Evolutionary conservation across 108 stramenopile genomes (phyloP), one percentile per base, ranked within the genome.

Genomic region (Schizochytrium sp.): DNA sequence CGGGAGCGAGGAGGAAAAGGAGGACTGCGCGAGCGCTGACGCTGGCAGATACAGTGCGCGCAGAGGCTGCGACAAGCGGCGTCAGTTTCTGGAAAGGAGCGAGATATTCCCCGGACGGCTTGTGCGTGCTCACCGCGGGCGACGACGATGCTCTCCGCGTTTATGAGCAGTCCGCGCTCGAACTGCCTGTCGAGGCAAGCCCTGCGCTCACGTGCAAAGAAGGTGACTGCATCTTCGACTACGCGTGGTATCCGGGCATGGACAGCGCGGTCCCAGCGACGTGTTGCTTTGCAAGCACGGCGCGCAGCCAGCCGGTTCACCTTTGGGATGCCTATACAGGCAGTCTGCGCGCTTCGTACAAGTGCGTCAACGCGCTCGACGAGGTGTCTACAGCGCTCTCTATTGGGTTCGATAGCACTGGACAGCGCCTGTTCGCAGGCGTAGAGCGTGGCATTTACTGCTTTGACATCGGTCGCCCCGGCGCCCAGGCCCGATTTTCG

Each of bases 321-420:
- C 87, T 92, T 76, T 92, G 92, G 92, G 91, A 92, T 48, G 92
- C 92, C 5, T 92, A 89, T 55, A 92, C 71, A 25, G 92, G 92
- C 29, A n/a, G n/a, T 6, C 72, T 92, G 55, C 88, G 92, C 19
- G 92, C 91, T 21, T 90, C 92, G 28, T 92, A 92, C 88, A 83
- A 53, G 51, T 83, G 76, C 51, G 4, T 83, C 48, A 83, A 83
- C 28, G 76, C 76, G 10, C 45, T 53, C n/a, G 76, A 83, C n/a
- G 76, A 83, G 76, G 23, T 83, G 8, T 83, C 76, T 6, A 83
- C 76, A 6, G 76, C 76, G 4, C 45, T 83, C 18, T 83, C 76
- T 53, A 25, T 83, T 3, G 6, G 10, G 0, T 83, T 83, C 76
- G n/a, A 47, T 4, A 47, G 6, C 48, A 34, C 48, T 47, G 76